Percentiles rank a stretch among this genome's conserved stretches.
These are phyloP conservation scores for Kwoniella dendrophila DNA, from an alignment of 768 basidiomycete genomes.

Conservation along the genomic window DNA sequence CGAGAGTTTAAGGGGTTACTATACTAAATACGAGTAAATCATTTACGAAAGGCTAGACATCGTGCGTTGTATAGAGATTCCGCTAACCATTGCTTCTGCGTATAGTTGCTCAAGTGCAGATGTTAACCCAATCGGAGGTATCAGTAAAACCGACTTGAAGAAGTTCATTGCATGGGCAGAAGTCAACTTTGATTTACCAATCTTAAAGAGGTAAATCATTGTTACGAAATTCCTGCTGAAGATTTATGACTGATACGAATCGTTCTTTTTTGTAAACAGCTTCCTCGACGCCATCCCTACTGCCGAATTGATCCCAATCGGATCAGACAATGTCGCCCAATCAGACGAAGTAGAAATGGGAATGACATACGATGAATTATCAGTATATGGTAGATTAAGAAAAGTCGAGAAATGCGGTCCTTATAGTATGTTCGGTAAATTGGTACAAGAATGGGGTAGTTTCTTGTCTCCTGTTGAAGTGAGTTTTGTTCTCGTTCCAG, in stretches of 20 bases:
- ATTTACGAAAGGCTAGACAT: background rate
- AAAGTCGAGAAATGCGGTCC: constrained; percentile 98
- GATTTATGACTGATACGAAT: too few species aligned
- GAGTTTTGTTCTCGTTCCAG: constrained; percentile 22
- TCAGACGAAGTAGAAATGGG: constrained; percentile 99
- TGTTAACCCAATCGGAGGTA: constrained; percentile 96
- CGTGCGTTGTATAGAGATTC: too few species aligned
- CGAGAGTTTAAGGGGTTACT: constrained; percentile 93
- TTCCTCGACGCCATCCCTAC: constrained; percentile 92
- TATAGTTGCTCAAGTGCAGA: constrained; percentile 67
- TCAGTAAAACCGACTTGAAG: constrained; percentile 96
- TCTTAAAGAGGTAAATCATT: constrained; percentile 67
- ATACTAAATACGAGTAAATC: constrained; percentile 93
- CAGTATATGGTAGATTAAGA: constrained; percentile 85
- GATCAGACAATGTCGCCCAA: constrained; percentile 83
- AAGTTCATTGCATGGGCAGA: constrained; percentile 87
- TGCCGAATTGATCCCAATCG: constrained; percentile 94
- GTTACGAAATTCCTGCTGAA: too few species aligned
- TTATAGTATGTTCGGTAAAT: constrained; percentile 94
- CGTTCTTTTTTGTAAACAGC: constrained; percentile 57
- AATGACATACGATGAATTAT: constrained; percentile 97
- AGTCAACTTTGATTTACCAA: constrained; percentile 76
- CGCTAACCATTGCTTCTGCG: background rate
- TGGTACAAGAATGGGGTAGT: constrained; percentile 90
- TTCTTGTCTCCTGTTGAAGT: constrained; percentile 82